A percentile compares a stretch with the other conserved stretches of the same genome.
phyloP scores from a whole-genome alignment of 1,284 basidiomycete genomes.

The Marasmius tenuissimus region DNA sequence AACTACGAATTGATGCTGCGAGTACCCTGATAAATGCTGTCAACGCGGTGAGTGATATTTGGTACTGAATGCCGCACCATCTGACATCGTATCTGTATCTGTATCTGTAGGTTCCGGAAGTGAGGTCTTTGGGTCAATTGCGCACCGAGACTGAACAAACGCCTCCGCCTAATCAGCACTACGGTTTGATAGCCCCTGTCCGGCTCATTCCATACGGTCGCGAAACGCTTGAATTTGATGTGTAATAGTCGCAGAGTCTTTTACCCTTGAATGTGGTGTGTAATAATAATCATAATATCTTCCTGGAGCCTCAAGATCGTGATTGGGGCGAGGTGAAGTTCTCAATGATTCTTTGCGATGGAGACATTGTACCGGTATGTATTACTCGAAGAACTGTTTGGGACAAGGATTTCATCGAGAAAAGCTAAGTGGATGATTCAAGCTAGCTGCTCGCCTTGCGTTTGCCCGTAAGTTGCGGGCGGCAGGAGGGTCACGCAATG shows the following conservation, averaged over 20 bases:
- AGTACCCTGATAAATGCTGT: constrained; percentile 12
- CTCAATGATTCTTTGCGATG: too few relatives aligned
- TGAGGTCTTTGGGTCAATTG: constrained; percentile 8
- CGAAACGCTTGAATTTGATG: background rate
- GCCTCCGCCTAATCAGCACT: constrained; percentile 4
- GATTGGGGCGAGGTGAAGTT: too few relatives aligned
- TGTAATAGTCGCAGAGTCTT: too few relatives aligned
- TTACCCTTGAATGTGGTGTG: too few relatives aligned
- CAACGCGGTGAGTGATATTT: constrained; percentile 7
- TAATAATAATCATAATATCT: too few relatives aligned
- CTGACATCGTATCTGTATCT: background rate
- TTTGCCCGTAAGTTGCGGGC: background rate
- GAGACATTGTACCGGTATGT: too few relatives aligned
- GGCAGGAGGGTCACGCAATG: background rate
- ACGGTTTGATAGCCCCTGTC: constrained; percentile 13
- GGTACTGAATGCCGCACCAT: too few relatives aligned
- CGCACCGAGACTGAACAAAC: constrained; percentile 3
- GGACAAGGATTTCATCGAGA: too few relatives aligned
- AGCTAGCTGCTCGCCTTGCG: too few relatives aligned
- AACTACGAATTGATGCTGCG: constrained; percentile 11
- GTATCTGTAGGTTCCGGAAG: constrained; percentile 1
- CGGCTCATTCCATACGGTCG: constrained; percentile 9
- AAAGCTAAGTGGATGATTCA: too few relatives aligned
- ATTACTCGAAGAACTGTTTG: too few relatives aligned
- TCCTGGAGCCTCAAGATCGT: too few relatives aligned